Evolutionary conservation across 139 green algal genomes (phyloP).

Genomic region (Chlorella sp.): DNA sequence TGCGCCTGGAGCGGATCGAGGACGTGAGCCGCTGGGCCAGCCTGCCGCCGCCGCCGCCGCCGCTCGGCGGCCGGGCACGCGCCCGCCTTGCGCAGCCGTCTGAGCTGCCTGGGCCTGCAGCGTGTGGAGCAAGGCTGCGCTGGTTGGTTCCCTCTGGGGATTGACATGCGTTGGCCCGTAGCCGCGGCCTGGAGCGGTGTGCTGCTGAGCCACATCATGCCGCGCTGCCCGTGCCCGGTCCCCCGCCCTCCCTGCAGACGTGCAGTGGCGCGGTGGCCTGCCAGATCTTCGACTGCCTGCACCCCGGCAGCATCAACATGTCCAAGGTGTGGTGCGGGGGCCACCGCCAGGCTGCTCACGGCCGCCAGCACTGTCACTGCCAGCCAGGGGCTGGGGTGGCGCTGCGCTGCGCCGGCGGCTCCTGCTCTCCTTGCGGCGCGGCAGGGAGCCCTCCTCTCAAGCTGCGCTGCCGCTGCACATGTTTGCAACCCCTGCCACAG

Average conservation of each 20-base stretch:
- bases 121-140: no score
- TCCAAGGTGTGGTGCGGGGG: slow-evolving; percentile 70
- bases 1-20: slow-evolving; percentile 92
- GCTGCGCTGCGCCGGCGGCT: no score
- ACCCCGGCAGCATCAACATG: slow-evolving; percentile 87
- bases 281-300: slow-evolving; percentile 94
- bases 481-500: no score
- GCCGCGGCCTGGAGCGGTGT: background rate
- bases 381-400: slow-evolving; percentile 27
- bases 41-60: background rate
- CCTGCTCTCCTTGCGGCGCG: no score
- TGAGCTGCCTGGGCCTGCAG: background rate
- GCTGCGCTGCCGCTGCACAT: no score
- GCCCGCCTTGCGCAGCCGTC: no score
- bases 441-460: no score
- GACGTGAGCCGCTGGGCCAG: slow-evolving; percentile 74
- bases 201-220: background rate
- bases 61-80: no score
- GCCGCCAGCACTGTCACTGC: background rate
- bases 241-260: slow-evolving; percentile 55
- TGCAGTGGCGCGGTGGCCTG: slow-evolving; percentile 86
- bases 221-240: background rate
- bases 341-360: background rate
- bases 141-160: no score
- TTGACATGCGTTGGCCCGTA: no score